These are phyloP conservation scores for Gracilaria domingensis DNA, from an alignment of 23 red algal species.

Conservation along the genomic window DNA sequence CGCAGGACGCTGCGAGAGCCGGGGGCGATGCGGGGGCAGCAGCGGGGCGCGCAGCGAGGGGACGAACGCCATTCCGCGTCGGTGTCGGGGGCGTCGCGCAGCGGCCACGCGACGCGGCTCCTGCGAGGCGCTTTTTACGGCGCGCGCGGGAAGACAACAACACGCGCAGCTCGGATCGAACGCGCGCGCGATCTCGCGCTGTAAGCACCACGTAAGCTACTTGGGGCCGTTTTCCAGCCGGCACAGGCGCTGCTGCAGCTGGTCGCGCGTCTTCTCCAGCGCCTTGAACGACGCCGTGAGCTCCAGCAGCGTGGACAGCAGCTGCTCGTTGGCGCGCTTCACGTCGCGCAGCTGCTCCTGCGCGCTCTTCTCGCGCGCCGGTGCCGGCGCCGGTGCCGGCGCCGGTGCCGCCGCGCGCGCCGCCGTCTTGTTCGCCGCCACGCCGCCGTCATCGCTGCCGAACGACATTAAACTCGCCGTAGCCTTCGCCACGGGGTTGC, in stretches of 20 bases:
- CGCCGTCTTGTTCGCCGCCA: too few relatives aligned
- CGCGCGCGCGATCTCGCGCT: background rate
- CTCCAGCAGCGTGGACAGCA: slow-evolving; percentile 25
- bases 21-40: background rate
- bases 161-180: too few relatives aligned
- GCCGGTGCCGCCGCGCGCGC: too few relatives aligned
- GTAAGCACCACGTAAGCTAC: too few relatives aligned
- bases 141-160: too few relatives aligned
- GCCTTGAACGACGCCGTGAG: slow-evolving; percentile 18
- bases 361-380: slow-evolving; percentile 19
- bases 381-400: too few relatives aligned
- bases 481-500: background rate
- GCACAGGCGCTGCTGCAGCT: slow-evolving; percentile 8
- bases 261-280: slow-evolving; percentile 33
- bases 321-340: slow-evolving; percentile 20
- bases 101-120: too few relatives aligned
- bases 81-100: too few relatives aligned
- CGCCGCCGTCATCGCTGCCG: slow-evolving; percentile 12
- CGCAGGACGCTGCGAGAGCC: background rate
- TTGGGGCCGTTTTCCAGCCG: slow-evolving; percentile 5
- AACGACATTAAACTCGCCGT: slow-evolving; percentile 19
- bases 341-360: slow-evolving; percentile 27
- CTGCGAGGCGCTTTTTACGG: too few relatives aligned
- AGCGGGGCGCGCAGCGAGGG: background rate
- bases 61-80: background rate